These are phyloP conservation scores for Exophiala oligosperma DNA, from an alignment of 2,329 filamentous ascomycete genomes.

Conservation along the genomic window DNA sequence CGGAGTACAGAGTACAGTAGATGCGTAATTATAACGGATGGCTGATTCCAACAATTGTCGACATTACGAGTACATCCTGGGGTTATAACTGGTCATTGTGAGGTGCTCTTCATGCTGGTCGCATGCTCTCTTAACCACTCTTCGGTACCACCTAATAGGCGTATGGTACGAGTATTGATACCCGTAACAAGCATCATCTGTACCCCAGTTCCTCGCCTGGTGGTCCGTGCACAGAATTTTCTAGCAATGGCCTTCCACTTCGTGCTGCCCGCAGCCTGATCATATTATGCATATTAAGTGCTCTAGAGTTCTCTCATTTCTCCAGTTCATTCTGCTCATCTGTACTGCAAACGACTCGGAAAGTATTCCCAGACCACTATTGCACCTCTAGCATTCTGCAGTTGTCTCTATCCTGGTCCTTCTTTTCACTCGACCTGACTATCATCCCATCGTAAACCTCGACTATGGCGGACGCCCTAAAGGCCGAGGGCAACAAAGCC, in stretches of 20 bases:
- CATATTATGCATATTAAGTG: constrained; percentile 4
- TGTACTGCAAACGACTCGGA: neutral
- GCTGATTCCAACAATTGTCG: too few relatives aligned
- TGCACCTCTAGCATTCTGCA: neutral
- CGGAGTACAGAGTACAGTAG: neutral
- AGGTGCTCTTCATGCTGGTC: too few relatives aligned
- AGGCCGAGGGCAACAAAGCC: constrained; percentile 97
- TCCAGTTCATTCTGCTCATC: constrained; percentile 4
- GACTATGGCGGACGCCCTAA: constrained; percentile 74
- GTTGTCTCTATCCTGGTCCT: too few relatives aligned
- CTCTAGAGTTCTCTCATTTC: neutral
- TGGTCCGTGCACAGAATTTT: constrained; percentile 26
- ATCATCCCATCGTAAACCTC: neutral
- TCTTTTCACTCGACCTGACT: neutral
- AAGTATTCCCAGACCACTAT: neutral
- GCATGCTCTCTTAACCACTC: neutral
- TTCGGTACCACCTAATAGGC: neutral
- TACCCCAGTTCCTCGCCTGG: neutral
- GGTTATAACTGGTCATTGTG: too few relatives aligned
- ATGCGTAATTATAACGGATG: too few relatives aligned
- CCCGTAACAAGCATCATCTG: neutral
- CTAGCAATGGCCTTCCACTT: constrained; percentile 17
- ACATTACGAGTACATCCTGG: too few relatives aligned
- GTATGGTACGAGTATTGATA: neutral
- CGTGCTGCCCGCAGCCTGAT: constrained; percentile 12